Base-by-base conservation (phyloP, 2,329 filamentous ascomycete species). In the Calonectria crousiana region DNA sequence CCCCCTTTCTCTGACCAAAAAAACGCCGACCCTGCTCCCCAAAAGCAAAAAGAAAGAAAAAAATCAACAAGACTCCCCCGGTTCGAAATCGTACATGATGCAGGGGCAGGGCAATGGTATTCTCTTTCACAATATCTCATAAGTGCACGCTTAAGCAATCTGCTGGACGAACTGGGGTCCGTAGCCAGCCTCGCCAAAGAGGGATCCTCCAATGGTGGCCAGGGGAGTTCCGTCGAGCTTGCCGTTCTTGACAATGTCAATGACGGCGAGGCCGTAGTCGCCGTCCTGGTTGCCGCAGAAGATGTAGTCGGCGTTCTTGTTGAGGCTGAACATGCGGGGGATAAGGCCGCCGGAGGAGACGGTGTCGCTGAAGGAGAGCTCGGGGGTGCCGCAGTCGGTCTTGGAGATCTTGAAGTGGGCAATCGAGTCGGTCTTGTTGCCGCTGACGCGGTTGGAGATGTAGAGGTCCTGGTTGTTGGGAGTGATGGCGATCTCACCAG, bases 401-500 rank as follows among this genome's bases (percentile, higher is more conserved):
- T 64, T 51, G 56, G 80, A 79, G 52, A 86, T 76, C 77, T 81
- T 81, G 79, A 90, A 89, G 80, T 87, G 86, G 8, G 87, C 84
- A 78, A 90, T 86, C 77, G 82, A 87, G 82, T 90, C 89, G 11
- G 85, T 86, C 4, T 76, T 77, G 44, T 85, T 84, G 68, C 87
- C 88, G 1, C 84, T 87, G 32, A 89, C 76, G 5, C 89, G 87
- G 84, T 90, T 90, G 47, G 88, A 88, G 67, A 90, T 84, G 81
- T 90, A 90, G 23, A 90, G 77, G 81, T 89, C 83, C 76, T 80
- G 81, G 79, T 83, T 83, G 81, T 87, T 86, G 32, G 79, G 78
- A 11, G 85, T 82, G 41, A 89, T 79, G 72, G 84, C 81, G 49
- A 90, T 79, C 80, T 87, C 88, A 56, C 87, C 88, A 1, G 86